phyloP scores from a whole-genome alignment of 495 filamentous ascomycete species.

The Penicillium coprophilum region DNA sequence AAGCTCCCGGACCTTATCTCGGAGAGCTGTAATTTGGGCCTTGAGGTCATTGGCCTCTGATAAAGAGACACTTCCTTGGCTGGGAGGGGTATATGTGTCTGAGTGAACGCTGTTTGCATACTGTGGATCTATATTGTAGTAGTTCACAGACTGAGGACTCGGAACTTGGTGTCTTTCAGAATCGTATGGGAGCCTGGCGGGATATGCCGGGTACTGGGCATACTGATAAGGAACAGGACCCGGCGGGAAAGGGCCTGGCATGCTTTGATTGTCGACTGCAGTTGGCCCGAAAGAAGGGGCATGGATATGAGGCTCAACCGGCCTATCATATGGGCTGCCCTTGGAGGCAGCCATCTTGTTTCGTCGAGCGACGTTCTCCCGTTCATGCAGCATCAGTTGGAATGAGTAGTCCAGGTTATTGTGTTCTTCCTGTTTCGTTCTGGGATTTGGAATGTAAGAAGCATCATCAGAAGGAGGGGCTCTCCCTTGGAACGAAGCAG shows the following conservation, averaged over 20 bases:
- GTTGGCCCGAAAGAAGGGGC: not conserved
- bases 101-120: not conserved
- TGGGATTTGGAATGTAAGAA: not conserved
- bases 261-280: not conserved
- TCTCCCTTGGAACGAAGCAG: not conserved
- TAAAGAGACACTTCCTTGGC: conserved; percentile 1
- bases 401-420: not conserved
- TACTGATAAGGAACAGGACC: not conserved
- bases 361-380: not conserved
- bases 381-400: not conserved
- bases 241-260: not conserved
- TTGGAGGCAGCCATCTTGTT: not conserved
- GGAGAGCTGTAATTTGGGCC: conserved; percentile 7
- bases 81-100: not conserved
- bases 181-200: too few species aligned
- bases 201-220: not conserved
- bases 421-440: not conserved
- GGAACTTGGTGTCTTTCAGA: not conserved
- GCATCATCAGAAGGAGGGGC: not conserved
- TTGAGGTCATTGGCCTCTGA: conserved; percentile 12
- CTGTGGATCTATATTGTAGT: not conserved
- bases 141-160: not conserved
- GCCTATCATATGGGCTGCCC: not conserved
- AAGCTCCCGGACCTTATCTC: conserved; percentile 8
- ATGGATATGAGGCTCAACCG: not conserved